Conservation (phyloP, 768 basidiomycete genomes). For the Leccinum olivaceopallidum region DNA sequence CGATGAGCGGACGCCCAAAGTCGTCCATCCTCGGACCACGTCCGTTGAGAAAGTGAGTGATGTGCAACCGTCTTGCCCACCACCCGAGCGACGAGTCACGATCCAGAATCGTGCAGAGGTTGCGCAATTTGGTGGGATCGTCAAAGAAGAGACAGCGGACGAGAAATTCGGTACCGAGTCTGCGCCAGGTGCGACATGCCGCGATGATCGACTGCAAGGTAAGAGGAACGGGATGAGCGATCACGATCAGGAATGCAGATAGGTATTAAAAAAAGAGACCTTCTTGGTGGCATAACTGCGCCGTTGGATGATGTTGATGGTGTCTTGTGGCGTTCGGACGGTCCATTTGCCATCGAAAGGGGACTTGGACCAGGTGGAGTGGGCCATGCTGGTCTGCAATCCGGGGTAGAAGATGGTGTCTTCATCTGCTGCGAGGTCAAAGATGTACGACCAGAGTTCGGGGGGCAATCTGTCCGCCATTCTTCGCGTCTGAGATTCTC, state of each 20-base stretch:
- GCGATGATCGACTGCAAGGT: constrained; percentile 58
- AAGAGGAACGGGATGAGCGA: not conserved
- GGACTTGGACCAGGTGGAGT: constrained; percentile 64
- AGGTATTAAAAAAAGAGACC: constrained; percentile 33
- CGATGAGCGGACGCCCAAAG: constrained; percentile 53
- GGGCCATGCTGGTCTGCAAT: constrained; percentile 61
- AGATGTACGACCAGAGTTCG: constrained; percentile 71
- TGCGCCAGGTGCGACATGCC: constrained; percentile 66
- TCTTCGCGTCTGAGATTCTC: too few species aligned
- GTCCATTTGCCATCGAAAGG: constrained; percentile 45
- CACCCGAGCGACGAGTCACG: constrained; percentile 57
- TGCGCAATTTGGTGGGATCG: constrained; percentile 53
- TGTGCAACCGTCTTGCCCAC: constrained; percentile 74
- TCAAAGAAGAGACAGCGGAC: constrained; percentile 71
- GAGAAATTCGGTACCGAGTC: constrained; percentile 62
- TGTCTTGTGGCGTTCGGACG: constrained; percentile 60
- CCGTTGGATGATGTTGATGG: constrained; percentile 55
- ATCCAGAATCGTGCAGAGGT: constrained; percentile 53
- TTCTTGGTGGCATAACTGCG: constrained; percentile 67
- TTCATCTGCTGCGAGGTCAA: constrained; percentile 70
- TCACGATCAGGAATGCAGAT: not conserved
- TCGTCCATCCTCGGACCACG: constrained; percentile 46
- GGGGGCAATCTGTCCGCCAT: constrained; percentile 51
- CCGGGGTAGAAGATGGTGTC: constrained; percentile 64
- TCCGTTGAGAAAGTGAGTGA: constrained; percentile 50